phyloP scores from a whole-genome alignment of 2,329 filamentous ascomycete genomes.

The Colletotrichum orbiculare region DNA sequence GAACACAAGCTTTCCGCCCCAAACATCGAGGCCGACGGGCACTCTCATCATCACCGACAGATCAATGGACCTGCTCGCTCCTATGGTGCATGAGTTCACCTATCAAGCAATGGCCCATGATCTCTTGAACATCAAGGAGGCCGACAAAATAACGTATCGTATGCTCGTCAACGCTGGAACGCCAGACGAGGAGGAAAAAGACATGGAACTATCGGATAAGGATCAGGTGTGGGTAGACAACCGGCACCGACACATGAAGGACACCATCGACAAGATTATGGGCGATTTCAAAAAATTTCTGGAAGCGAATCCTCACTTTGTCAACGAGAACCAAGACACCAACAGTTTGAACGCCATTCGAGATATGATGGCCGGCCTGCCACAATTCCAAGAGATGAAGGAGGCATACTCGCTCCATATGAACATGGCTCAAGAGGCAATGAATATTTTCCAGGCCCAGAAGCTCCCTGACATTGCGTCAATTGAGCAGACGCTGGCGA shows the following conservation, averaged over 20 bases:
- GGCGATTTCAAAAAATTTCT: conserved; percentile 93
- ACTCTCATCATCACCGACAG: conserved; percentile 89
- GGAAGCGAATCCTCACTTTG: conserved; percentile 91
- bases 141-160: conserved; percentile 87
- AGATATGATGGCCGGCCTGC: conserved; percentile 95
- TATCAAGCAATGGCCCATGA: conserved; percentile 99
- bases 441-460: conserved; percentile 88
- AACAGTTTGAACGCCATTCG: conserved; percentile 91
- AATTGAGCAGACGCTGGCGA: conserved; percentile 90
- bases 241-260: conserved; percentile 96
- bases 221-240: conserved; percentile 97
- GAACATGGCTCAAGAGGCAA: conserved; percentile 96
- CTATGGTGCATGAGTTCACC: conserved; percentile 93
- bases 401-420: conserved; percentile 94
- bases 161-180: conserved; percentile 82
- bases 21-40: conserved; percentile 80
- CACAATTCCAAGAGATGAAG: conserved; percentile 95
- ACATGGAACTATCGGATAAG: conserved; percentile 90
- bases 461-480: conserved; percentile 90
- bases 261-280: conserved; percentile 93
- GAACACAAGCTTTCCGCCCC: conserved; percentile 86
- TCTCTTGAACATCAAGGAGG: conserved; percentile 86
- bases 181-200: conserved; percentile 79
- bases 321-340: conserved; percentile 75
- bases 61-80: conserved; percentile 90